Conservation (phyloP, 2,329 filamentous ascomycete genomes). For the Botrytis aclada region DNA sequence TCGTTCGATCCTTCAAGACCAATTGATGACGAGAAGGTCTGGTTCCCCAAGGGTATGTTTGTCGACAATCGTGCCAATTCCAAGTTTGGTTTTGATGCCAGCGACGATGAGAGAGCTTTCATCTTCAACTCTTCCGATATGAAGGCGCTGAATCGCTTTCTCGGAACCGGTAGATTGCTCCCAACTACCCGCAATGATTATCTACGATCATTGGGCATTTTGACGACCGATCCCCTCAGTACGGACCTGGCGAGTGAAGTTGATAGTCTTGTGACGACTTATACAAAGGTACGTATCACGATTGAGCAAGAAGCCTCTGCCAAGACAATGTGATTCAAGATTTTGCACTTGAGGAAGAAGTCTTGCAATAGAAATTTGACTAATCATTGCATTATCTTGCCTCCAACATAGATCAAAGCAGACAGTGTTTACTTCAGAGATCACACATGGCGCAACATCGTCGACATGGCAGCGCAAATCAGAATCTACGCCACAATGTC, state of each 20-base stretch:
- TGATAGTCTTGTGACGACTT: neutral
- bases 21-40: neutral
- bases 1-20: constrained; percentile 7
- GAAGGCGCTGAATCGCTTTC: neutral
- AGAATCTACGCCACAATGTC: constrained; percentile 6
- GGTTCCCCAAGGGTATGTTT: constrained; percentile 11
- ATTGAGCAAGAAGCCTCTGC: neutral
- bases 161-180: neutral
- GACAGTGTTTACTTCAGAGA: constrained; percentile 12
- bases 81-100: neutral
- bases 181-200: neutral
- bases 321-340: neutral
- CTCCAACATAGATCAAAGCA: neutral
- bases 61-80: neutral
- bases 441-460: neutral
- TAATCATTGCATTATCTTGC: neutral
- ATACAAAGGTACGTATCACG: neutral
- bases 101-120: constrained; percentile 5
- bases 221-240: neutral
- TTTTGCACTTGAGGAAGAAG: neutral
- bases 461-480: constrained; percentile 6
- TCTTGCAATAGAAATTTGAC: neutral
- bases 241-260: neutral
- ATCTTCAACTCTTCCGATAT: neutral
- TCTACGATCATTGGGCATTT: neutral